Percentiles rank a stretch among this genome's conserved stretches.
phyloP scores from a whole-genome alignment of 2,329 filamentous ascomycete genomes.

The Verticillium longisporum region DNA sequence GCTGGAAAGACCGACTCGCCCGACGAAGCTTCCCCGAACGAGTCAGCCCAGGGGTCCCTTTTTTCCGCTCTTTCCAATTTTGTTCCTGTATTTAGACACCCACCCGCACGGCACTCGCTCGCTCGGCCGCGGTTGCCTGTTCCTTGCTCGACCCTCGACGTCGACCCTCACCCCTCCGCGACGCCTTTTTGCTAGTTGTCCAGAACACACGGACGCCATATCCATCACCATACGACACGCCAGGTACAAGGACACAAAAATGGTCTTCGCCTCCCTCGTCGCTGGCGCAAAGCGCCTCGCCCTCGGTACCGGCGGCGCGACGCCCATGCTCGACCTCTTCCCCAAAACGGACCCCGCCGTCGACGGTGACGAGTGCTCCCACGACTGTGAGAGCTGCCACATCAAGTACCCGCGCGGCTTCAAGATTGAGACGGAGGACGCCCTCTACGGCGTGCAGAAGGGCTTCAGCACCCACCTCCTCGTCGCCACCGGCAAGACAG shows the following conservation, averaged over 20 bases:
- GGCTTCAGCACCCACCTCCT: conserved; percentile 86
- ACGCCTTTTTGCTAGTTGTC: not conserved
- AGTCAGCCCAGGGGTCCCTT: not conserved
- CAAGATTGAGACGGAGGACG: conserved; percentile 69
- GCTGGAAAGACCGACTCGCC: not conserved
- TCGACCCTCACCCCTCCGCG: not conserved
- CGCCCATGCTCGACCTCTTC: conserved; percentile 52
- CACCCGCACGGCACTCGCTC: not conserved
- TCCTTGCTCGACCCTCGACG: not conserved
- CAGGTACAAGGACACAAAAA: conserved; percentile 17
- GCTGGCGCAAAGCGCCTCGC: conserved; percentile 28
- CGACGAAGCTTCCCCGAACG: not conserved
- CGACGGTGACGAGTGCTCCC: conserved; percentile 84
- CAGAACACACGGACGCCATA: not conserved
- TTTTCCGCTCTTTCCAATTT: not conserved
- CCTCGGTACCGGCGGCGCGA: conserved; percentile 16
- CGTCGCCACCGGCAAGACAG: conserved; percentile 90
- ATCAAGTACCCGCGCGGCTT: conserved; percentile 67
- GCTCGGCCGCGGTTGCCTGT: no score
- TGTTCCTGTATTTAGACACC: not conserved
- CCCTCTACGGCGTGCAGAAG: conserved; percentile 78
- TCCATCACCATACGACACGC: no score
- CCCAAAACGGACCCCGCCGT: conserved; percentile 63
- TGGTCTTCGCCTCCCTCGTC: conserved; percentile 36
- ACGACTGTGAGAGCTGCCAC: conserved; percentile 77